Evolutionary conservation across 2,329 filamentous ascomycete species (phyloP).

Genomic region (Colletotrichum higginsianum): DNA sequence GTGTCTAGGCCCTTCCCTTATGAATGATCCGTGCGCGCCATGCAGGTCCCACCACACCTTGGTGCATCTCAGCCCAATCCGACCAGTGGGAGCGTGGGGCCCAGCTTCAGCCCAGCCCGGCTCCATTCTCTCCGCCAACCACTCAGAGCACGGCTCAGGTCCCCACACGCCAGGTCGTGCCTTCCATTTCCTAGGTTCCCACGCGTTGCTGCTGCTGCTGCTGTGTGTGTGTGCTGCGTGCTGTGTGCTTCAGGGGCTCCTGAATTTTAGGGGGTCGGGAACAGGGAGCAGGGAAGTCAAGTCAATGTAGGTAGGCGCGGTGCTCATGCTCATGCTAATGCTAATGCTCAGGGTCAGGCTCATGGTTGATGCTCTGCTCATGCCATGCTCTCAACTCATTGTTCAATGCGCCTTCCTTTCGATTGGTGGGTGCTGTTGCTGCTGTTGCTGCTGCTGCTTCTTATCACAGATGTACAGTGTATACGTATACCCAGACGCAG

Average conservation of each 20-base stretch:
- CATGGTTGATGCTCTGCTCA: neutral
- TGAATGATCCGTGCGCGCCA: conserved; percentile 26
- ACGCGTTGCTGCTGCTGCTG: conserved; percentile 1
- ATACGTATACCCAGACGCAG: too few relatives aligned
- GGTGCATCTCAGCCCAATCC: neutral
- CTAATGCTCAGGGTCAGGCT: too few relatives aligned
- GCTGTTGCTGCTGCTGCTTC: neutral
- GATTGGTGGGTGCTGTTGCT: neutral
- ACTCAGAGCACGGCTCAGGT: conserved; percentile 26
- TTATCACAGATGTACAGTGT: conserved; percentile 12
- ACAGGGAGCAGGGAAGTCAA: neutral
- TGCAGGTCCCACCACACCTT: conserved; percentile 21
- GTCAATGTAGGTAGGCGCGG: neutral
- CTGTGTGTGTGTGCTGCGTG: too few relatives aligned
- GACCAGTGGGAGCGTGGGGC: conserved; percentile 12
- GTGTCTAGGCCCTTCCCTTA: neutral
- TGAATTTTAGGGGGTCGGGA: conserved; percentile 27
- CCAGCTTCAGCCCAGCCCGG: conserved; percentile 27
- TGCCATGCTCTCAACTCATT: neutral
- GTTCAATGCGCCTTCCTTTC: neutral
- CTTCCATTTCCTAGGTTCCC: conserved; percentile 3
- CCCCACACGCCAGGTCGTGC: conserved; percentile 16
- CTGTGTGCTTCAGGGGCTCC: conserved; percentile 40
- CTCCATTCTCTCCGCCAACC: conserved; percentile 18
- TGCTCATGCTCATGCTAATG: too few relatives aligned